Conservation (phyloP, 2,329 filamentous ascomycete species). For the Scedosporium minutisporum region DNA sequence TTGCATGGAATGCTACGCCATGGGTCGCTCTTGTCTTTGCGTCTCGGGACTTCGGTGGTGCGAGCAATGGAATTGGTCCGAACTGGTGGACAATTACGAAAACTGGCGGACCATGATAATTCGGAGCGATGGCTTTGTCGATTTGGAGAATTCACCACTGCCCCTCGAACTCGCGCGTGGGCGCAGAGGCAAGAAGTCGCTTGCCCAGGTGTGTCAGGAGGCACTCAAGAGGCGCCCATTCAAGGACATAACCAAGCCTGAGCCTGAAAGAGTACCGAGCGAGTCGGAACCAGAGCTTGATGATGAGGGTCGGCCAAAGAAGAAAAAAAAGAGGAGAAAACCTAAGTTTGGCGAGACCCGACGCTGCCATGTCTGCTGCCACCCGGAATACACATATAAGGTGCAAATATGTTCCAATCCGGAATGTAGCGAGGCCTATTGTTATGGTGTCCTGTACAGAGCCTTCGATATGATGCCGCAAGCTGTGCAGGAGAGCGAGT, state of each 20-base stretch:
- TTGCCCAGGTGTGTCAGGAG: conserved; percentile 91
- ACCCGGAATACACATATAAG: conserved; percentile 74
- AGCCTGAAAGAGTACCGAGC: conserved; percentile 33
- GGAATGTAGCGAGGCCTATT: conserved; percentile 68
- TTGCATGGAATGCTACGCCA: conserved; percentile 97
- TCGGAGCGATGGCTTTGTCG: conserved; percentile 57
- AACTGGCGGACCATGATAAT: conserved; percentile 73
- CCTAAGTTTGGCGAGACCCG: conserved; percentile 44
- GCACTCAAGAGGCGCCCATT: conserved; percentile 72
- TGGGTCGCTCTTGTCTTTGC: conserved; percentile 88
- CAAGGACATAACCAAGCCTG: conserved; percentile 65
- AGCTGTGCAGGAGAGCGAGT: conserved; percentile 65
- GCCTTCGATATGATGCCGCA: conserved; percentile 87
- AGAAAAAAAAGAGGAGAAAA: conserved; percentile 48
- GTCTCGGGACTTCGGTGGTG: conserved; percentile 81
- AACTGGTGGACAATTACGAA: conserved; percentile 70
- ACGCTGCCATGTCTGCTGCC: conserved; percentile 74
- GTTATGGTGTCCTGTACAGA: conserved; percentile 85
- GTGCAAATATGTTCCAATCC: conserved; percentile 66
- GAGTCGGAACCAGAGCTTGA: conserved; percentile 49
- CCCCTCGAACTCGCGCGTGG: conserved; percentile 62
- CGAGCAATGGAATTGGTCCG: conserved; percentile 83
- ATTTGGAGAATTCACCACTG: conserved; percentile 56
- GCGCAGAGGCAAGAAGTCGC: conserved; percentile 61
- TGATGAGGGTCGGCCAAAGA: conserved; percentile 51